Percentiles rank a stretch among this genome's conserved stretches.
These are phyloP conservation scores for Candida pseudoglaebosa DNA, from an alignment of 805 yeast genomes.

Conservation along the genomic window DNA sequence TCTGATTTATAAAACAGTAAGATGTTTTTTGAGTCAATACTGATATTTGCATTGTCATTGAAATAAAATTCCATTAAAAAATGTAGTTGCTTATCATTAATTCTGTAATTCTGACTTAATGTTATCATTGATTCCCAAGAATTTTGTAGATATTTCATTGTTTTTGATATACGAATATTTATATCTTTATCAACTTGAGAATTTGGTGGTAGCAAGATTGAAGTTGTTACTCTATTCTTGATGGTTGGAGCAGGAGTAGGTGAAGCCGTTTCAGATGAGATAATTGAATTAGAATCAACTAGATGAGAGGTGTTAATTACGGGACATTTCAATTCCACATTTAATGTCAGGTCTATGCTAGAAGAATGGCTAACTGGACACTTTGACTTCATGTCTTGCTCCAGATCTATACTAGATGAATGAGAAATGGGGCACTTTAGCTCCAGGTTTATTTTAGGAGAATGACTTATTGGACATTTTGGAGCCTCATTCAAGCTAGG, in stretches of 20 bases:
- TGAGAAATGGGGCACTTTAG: constrained; percentile 3
- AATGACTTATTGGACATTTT: no score
- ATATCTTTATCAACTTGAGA: neutral
- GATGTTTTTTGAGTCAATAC: constrained; percentile 21
- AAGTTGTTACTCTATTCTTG: neutral
- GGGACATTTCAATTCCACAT: constrained; percentile 2
- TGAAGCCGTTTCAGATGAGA: neutral
- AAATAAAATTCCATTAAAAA: constrained; percentile 31
- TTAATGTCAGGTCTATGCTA: no score
- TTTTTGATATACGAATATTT: constrained; percentile 2
- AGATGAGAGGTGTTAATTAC: constrained; percentile 3
- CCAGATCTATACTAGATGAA: neutral
- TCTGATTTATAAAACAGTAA: constrained; percentile 22
- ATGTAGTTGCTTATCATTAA: constrained; percentile 20
- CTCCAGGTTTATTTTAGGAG: neutral
- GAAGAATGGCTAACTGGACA: no score
- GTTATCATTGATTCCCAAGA: constrained; percentile 24
- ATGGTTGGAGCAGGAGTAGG: constrained; percentile 2
- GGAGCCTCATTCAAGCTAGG: no score
- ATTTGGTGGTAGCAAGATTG: neutral
- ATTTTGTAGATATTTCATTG: constrained; percentile 15
- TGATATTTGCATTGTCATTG: constrained; percentile 11
- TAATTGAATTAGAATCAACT: neutral
- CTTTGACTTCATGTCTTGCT: no score
- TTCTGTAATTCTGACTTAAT: constrained; percentile 15